phyloP scores from a whole-genome alignment of 306 rosid genomes.

The Purshia tridentata region DNA sequence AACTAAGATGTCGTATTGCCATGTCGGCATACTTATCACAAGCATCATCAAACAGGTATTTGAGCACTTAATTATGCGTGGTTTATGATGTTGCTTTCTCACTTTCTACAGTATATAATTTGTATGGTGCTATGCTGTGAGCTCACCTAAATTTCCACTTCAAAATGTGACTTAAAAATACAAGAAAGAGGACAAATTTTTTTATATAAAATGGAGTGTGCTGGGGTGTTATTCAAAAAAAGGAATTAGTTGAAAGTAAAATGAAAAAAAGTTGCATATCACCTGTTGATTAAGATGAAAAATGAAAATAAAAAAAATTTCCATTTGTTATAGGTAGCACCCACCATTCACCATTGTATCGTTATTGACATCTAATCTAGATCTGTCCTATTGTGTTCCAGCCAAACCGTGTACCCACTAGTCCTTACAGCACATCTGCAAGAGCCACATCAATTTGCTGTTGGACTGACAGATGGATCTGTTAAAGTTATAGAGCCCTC shows the following conservation, averaged over 20 bases:
- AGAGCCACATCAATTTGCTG: conserved; percentile 62
- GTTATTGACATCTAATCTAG: conserved; percentile 1
- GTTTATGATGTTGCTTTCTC: neutral
- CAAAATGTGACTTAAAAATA: too few relatives aligned
- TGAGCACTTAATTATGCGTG: neutral
- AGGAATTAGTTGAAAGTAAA: neutral
- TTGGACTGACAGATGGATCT: conserved; percentile 64
- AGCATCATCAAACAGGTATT: conserved; percentile 33
- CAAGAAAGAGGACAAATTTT: too few relatives aligned
- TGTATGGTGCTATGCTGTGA: neutral
- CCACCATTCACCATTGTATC: neutral
- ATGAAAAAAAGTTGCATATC: neutral
- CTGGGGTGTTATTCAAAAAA: neutral
- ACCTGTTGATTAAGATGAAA: too few relatives aligned
- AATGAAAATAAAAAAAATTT: neutral
- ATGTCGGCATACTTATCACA: conserved; percentile 52
- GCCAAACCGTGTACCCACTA: conserved; percentile 50
- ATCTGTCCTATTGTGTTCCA: conserved; percentile 31
- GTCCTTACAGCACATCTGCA: conserved; percentile 60
- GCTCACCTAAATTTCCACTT: neutral
- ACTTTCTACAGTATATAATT: neutral
- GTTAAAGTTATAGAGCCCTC: conserved; percentile 66
- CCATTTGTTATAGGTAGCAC: neutral
- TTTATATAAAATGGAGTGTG: too few relatives aligned
- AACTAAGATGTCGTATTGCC: conserved; percentile 63